These are phyloP conservation scores for Xylariaceae sp. DNA, from an alignment of 2,329 filamentous ascomycete genomes.

Conservation along the genomic window DNA sequence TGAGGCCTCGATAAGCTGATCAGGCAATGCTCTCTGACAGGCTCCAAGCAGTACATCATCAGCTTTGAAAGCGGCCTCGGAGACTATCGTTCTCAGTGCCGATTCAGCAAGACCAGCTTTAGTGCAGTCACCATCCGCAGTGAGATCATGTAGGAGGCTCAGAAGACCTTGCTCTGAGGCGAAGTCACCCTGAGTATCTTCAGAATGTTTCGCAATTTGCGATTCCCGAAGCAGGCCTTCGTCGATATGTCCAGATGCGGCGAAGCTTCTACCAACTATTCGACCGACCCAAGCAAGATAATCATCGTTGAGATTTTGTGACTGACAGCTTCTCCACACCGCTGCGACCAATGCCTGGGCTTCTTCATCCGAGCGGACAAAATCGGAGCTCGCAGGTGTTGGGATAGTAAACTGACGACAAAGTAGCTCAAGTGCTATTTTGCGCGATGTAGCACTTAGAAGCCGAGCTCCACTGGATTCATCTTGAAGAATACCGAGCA, in stretches of 20 bases:
- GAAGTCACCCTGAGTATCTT: constrained; percentile 42
- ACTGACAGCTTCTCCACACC: constrained; percentile 72
- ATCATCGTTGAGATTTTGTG: constrained; percentile 57
- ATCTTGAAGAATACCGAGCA: constrained; percentile 77
- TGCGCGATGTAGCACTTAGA: constrained; percentile 65
- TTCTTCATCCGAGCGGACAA: constrained; percentile 63
- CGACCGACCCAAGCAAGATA: constrained; percentile 84
- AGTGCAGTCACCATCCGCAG: constrained; percentile 52
- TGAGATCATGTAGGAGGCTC: constrained; percentile 56
- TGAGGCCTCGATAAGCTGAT: constrained; percentile 50
- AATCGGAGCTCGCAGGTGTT: constrained; percentile 55
- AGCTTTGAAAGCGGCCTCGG: constrained; percentile 45
- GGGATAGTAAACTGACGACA: constrained; percentile 70
- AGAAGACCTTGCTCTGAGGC: constrained; percentile 63
- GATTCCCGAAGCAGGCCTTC: constrained; percentile 59
- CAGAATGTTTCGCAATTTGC: constrained; percentile 47
- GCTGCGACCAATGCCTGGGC: constrained; percentile 60
- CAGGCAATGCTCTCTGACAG: constrained; percentile 49
- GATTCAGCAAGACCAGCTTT: constrained; percentile 59
- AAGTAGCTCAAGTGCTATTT: constrained; percentile 67
- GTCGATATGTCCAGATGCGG: constrained; percentile 66
- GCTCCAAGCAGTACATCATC: constrained; percentile 47
- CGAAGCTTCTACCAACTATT: constrained; percentile 79
- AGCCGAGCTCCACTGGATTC: constrained; percentile 58
- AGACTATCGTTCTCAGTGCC: constrained; percentile 54